Evolutionary conservation across 1,139 yeast species (phyloP).

Genomic region (Saccharomycopsis hybrid): DNA sequence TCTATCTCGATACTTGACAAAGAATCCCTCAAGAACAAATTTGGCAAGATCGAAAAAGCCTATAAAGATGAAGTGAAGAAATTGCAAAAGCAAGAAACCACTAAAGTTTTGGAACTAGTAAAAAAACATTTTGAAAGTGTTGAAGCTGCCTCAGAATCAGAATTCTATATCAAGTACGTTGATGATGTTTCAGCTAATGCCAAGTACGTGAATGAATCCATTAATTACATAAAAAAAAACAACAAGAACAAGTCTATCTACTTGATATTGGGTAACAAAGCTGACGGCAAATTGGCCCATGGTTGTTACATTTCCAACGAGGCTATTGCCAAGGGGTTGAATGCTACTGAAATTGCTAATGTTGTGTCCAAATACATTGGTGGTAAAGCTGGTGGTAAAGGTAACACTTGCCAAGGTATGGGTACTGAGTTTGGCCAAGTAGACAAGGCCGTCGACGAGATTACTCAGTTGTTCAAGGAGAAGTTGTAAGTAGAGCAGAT

Average conservation of each 20-base stretch:
- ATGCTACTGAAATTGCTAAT: slow-evolving; percentile 70
- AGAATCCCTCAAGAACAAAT: slow-evolving; percentile 65
- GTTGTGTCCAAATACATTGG: slow-evolving; percentile 72
- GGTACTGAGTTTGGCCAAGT: slow-evolving; percentile 76
- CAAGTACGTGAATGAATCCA: slow-evolving; percentile 90
- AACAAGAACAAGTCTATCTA: slow-evolving; percentile 73
- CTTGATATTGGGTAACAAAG: slow-evolving; percentile 65
- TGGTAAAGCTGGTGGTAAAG: slow-evolving; percentile 98
- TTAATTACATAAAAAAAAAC: slow-evolving; percentile 75
- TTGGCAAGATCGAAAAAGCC: slow-evolving; percentile 73
- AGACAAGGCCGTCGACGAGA: slow-evolving; percentile 64
- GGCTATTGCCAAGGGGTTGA: slow-evolving; percentile 64
- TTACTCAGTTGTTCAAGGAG: slow-evolving; percentile 51
- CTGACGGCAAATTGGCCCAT: slow-evolving; percentile 78
- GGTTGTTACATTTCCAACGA: slow-evolving; percentile 82
- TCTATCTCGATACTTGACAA: slow-evolving; percentile 79
- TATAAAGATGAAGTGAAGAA: slow-evolving; percentile 83
- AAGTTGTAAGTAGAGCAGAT: no score
- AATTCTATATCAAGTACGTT: slow-evolving; percentile 53
- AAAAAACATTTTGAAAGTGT: slow-evolving; percentile 50
- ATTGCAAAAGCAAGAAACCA: slow-evolving; percentile 81
- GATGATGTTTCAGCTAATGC: slow-evolving; percentile 75
- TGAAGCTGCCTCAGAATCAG: slow-evolving; percentile 35
- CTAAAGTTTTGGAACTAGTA: slow-evolving; percentile 76
- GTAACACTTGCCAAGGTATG: slow-evolving; percentile 94